phyloP scores from a whole-genome alignment of 495 filamentous ascomycete genomes.

The Apiosordaria backusii region DNA sequence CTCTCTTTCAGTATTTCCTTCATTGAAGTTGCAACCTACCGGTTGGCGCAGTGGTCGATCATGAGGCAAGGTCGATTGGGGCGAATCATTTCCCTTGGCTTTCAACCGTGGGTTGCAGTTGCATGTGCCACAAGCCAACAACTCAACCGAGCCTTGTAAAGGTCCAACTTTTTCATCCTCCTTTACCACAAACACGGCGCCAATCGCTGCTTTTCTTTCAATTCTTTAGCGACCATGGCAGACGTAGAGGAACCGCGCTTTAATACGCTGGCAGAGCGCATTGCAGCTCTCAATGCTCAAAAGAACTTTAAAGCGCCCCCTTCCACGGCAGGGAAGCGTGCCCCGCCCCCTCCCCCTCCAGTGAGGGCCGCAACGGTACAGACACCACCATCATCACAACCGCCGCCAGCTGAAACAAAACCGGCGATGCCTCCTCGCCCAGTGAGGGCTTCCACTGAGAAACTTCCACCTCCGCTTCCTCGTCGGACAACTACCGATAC shows the following conservation, averaged over 20 bases:
- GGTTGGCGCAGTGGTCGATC: neutral
- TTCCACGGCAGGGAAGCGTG: conserved; percentile 36
- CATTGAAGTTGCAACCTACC: neutral
- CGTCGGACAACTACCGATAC: conserved; percentile 34
- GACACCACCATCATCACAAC: conserved; percentile 1
- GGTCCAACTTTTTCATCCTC: neutral
- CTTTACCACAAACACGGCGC: neutral
- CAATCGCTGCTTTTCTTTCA: neutral
- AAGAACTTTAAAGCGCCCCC: conserved; percentile 46
- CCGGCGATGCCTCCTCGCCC: conserved; percentile 41
- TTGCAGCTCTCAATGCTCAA: conserved; percentile 52
- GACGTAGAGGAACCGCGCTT: conserved; percentile 54
- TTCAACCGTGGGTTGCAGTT: neutral
- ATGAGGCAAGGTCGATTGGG: neutral
- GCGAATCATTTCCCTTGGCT: neutral
- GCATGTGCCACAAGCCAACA: neutral
- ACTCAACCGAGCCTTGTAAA: neutral
- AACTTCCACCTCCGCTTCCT: conserved; percentile 36
- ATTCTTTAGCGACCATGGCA: conserved; percentile 37
- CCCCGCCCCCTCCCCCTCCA: conserved; percentile 50
- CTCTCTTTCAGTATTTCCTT: neutral
- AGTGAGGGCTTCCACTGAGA: conserved; percentile 24
- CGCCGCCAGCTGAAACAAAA: conserved; percentile 15
- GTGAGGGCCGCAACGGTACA: conserved; percentile 22
- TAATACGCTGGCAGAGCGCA: conserved; percentile 52